These are phyloP conservation scores for Cryphonectria naterciae DNA, from an alignment of 2,329 filamentous ascomycete genomes.

Conservation along the genomic window DNA sequence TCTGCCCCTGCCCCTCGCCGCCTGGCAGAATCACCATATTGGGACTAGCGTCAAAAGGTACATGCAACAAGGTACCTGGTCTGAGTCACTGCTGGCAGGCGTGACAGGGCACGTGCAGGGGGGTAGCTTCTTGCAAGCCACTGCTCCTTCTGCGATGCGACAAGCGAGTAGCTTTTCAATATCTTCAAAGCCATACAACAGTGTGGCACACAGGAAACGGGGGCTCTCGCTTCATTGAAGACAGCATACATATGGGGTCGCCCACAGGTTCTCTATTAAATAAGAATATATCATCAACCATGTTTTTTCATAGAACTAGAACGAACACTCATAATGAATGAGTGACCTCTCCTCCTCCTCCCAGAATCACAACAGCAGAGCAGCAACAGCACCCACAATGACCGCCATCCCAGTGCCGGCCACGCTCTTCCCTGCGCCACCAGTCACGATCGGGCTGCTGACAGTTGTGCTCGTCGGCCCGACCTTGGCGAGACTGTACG, in stretches of 20 bases:
- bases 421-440: conserved; percentile 13
- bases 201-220: not conserved
- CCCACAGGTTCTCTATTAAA: not conserved
- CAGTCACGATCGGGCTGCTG: conserved; percentile 19
- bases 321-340: not conserved
- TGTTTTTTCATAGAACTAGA: not conserved
- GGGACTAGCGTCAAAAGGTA: not conserved
- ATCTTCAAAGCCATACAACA: not conserved
- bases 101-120: not conserved
- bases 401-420: conserved; percentile 16
- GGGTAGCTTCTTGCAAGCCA: too few species aligned
- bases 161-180: not conserved
- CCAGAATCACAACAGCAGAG: conserved; percentile 21
- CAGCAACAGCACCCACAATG: conserved; percentile 19
- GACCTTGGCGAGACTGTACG: conserved; percentile 23
- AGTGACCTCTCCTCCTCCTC: too few species aligned
- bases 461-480: conserved; percentile 11
- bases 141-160: too few species aligned
- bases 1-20: not conserved
- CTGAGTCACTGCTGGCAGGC: not conserved
- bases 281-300: conserved; percentile 3
- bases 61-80: not conserved
- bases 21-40: conserved; percentile 15
- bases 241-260: not conserved
- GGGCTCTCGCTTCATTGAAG: not conserved